Evolutionary conservation across 2,329 filamentous ascomycete species (phyloP).

Genomic region (Whalleya microplaca): DNA sequence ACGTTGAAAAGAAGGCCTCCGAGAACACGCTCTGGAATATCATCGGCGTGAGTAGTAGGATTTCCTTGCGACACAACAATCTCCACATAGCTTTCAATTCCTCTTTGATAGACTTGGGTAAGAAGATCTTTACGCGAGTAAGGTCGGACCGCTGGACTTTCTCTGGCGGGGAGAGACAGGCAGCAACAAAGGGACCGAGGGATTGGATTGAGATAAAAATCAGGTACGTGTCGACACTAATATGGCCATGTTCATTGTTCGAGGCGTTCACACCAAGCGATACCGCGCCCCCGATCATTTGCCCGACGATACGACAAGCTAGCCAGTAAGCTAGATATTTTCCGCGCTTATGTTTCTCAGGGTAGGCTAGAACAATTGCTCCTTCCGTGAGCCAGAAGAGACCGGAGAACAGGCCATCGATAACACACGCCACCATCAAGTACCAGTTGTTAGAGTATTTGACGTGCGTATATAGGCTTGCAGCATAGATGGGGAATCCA

Average conservation of each 20-base stretch:
- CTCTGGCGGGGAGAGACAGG: constrained; percentile 63
- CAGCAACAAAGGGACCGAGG: constrained; percentile 62
- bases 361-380: constrained; percentile 72
- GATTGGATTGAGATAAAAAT: constrained; percentile 74
- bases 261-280: constrained; percentile 65
- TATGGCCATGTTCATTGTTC: constrained; percentile 58
- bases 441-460: constrained; percentile 64
- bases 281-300: constrained; percentile 71
- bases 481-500: constrained; percentile 42
- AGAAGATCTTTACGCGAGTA: constrained; percentile 61
- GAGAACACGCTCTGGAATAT: no score
- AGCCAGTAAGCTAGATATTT: constrained; percentile 72
- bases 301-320: constrained; percentile 54
- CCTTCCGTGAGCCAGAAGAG: constrained; percentile 79
- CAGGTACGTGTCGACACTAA: constrained; percentile 70
- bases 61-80: no score
- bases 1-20: no score
- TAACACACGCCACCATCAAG: constrained; percentile 67
- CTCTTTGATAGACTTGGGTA: constrained; percentile 60
- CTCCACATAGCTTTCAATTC: constrained; percentile 63
- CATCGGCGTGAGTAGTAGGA: no score
- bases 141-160: constrained; percentile 71
- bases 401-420: constrained; percentile 72
- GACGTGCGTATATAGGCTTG: constrained; percentile 45
- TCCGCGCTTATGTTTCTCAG: constrained; percentile 69